Base-by-base conservation (phyloP, 768 basidiomycete genomes). In the Suillus fuscotomentosus region DNA sequence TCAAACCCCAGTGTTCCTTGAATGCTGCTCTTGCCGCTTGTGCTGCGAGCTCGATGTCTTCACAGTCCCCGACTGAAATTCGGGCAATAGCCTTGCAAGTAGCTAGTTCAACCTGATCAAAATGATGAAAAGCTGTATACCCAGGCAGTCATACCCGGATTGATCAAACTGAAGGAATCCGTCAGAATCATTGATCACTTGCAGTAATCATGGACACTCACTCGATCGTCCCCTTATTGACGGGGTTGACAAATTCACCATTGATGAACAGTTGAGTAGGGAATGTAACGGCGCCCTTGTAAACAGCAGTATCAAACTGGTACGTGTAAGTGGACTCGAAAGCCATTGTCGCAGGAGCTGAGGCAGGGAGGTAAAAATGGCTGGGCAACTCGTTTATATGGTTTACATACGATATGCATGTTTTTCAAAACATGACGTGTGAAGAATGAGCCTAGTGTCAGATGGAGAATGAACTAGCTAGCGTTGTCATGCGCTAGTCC, bases 1-100 rank as follows among this genome's bases (percentile, higher is more conserved):
- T 86, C 64, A 87, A 75, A 38, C 91, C 91, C 91, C 94, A 94
- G 43, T 75, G 72, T 5, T 83, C 86, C 20, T 90, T 84, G 75
- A 69, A 82, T 1, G 87, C 84, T 71, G 81, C 83, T 65, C 85
- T 81, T 0, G 91, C 91, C 42, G 83, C 88, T 13, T 80, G 76
- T 63, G 94, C 92, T 0, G 94, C 94, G 53, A 74, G 69, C 73
- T 96, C 90, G 66, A 97, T 86, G 71, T 96, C 94, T 66, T 86
- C 82, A 13, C 81, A 65, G 3, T 85, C 85, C 36, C 83, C 93
- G 70, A 84, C 86, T 1, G 85, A 75, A 67, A 93, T 76, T 55
- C 79, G 64, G 2, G 86, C 84, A 71, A 88, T 82, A 61, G 84
- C 66, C 71, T 90, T 82, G 43, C 91, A 92, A n/a, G 75, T 91